Percentiles rank a stretch among this genome's conserved stretches.
Conservation (phyloP, 306 rosid species). For the Vigna mungo region DNA sequence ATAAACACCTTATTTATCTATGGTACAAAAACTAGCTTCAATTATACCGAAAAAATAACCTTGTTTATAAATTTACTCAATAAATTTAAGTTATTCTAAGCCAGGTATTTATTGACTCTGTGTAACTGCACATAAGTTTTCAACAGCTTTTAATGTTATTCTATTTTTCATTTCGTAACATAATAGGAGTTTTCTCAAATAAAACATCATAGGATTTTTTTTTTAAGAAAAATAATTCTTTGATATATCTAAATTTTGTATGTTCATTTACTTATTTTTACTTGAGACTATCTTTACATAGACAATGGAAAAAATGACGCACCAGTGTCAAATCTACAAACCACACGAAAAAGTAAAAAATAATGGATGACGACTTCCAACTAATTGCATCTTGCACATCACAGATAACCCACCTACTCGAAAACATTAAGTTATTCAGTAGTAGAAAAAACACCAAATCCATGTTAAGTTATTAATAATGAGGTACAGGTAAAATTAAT, state of each 20-base stretch:
- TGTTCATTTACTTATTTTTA: no score
- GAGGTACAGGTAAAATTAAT: not conserved
- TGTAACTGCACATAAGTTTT: not conserved
- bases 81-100: not conserved
- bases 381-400: slow-evolving; percentile 38
- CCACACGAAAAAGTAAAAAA: not conserved
- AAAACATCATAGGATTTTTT: not conserved
- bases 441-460: not conserved
- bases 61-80: not conserved
- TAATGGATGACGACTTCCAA: slow-evolving; percentile 18
- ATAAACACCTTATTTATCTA: not conserved
- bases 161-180: not conserved
- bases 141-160: not conserved
- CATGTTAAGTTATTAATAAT: no score
- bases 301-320: not conserved
- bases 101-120: not conserved
- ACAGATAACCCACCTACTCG: slow-evolving; percentile 48
- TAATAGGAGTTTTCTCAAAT: not conserved
- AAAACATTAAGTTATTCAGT: not conserved
- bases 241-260: no score
- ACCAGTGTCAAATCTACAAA: not conserved
- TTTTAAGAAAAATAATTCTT: no score
- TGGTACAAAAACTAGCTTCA: not conserved
- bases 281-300: not conserved
- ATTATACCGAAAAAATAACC: not conserved